These are phyloP conservation scores for Pittosporum tobira DNA, from an alignment of 129 eudicot genomes.

Conservation along the genomic window DNA sequence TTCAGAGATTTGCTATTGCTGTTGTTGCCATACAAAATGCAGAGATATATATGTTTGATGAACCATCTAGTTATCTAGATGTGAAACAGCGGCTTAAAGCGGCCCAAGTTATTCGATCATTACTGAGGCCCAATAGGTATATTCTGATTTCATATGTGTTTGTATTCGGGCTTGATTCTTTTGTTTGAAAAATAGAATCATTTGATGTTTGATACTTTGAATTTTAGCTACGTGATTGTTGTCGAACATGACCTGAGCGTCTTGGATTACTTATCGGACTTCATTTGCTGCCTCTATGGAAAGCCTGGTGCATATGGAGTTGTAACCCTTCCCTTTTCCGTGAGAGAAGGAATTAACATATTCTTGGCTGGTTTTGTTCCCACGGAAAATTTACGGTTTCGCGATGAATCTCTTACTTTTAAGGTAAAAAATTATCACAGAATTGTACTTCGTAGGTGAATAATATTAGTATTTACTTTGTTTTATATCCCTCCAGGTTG, in stretches of 20 bases:
- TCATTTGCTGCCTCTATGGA: slow-evolving; percentile 72
- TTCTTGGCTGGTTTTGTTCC: slow-evolving; percentile 77
- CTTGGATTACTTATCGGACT: slow-evolving; percentile 60
- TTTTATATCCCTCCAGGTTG: slow-evolving; percentile 20
- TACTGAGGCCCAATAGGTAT: slow-evolving; percentile 55
- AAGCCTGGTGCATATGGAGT: slow-evolving; percentile 70
- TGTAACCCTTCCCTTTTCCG: slow-evolving; percentile 72
- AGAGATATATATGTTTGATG: slow-evolving; percentile 80
- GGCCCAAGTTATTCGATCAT: slow-evolving; percentile 56
- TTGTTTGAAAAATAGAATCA: background rate
- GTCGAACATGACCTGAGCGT: slow-evolving; percentile 78
- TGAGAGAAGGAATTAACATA: slow-evolving; percentile 69
- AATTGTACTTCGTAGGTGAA: background rate
- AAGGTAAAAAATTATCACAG: no score
- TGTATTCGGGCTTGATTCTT: background rate
- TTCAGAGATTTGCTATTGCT: slow-evolving; percentile 96
- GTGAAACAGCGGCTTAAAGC: slow-evolving; percentile 78
- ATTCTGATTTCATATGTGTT: background rate
- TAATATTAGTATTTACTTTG: background rate
- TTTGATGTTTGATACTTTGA: background rate
- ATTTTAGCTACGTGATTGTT: slow-evolving; percentile 56
- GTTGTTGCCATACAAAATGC: slow-evolving; percentile 76
- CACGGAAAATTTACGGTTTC: slow-evolving; percentile 58
- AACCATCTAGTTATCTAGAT: slow-evolving; percentile 78
- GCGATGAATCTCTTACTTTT: slow-evolving; percentile 71